Evolutionary conservation across 352 stramenopile species (phyloP), one percentile per base, ranked within the genome.

Genomic region (Phytophthora crassamura): DNA sequence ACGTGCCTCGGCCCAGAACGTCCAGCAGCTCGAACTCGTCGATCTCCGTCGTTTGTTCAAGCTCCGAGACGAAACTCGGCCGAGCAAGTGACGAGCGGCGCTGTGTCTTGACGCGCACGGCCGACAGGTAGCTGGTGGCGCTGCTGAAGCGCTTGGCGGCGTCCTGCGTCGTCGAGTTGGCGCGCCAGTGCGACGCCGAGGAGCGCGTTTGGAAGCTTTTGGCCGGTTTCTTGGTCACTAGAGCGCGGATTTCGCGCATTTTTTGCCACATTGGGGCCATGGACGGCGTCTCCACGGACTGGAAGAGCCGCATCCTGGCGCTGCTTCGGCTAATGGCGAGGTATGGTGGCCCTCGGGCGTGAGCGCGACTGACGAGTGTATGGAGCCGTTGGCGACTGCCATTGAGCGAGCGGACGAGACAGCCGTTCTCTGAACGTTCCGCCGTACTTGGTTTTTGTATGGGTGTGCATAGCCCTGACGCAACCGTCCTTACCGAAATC

Each of bases 1-100:
- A 95, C 14, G 80, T 89, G 33, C 88, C 88, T 56, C 75, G 62
- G 0, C 88, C 88, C 12, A 95, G 64, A 3, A 91, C 75, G 38
- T 72, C 71, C 28, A 91, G 67, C 32, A 92, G 36, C 50, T 94
- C 80, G 38, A 82, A 88, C 42, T 91, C 83, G 51, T 52, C 15
- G 5, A 87, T 67, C 4, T 59, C 32, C 0, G 28, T 70, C 57
- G 66, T 59, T 9, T 71, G 52, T 32, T 79, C 59, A 9, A 86
- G 61, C 58, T 73, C 46, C 6, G 62, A 60, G 12, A 40, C 51
- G 6, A 67, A 67, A n/a, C 33, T 41, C 4, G 63, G 39, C 45
- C 51, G 39, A 33, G 67, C 39, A 39, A 73, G 14, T 12, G 64
- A 74, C 16, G 53, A 61, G 11, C 50, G 14, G 7, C 64, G 50